Conservation (phyloP, 495 filamentous ascomycete species). For the Parathielavia appendiculata region DNA sequence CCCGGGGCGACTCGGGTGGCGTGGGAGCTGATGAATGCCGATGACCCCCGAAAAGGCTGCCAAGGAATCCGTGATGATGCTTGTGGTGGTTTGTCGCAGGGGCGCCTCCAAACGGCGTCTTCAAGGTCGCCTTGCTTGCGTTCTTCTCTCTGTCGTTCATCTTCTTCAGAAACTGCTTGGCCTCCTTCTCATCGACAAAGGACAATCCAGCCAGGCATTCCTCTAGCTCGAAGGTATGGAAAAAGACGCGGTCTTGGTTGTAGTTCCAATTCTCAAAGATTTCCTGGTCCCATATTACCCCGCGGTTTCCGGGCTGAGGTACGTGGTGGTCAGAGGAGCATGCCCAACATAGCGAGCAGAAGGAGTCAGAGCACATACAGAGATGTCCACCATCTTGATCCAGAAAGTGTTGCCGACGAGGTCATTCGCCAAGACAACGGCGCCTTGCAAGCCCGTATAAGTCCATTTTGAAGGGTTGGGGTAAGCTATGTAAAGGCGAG, state of each 20-base stretch:
- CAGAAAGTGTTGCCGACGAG: constrained; percentile 92
- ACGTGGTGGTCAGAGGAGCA: constrained; percentile 19
- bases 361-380: constrained; percentile 52
- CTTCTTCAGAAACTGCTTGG: constrained; percentile 89
- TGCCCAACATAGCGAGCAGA: background rate
- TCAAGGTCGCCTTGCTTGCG: constrained; percentile 75
- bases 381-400: constrained; percentile 95
- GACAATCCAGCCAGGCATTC: constrained; percentile 83
- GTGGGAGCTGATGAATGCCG: constrained; percentile 58
- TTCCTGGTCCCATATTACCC: constrained; percentile 98
- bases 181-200: constrained; percentile 94
- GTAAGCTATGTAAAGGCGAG: constrained; percentile 88
- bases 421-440: constrained; percentile 89
- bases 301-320: constrained; percentile 64
- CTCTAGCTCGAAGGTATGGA: constrained; percentile 94
- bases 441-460: constrained; percentile 90
- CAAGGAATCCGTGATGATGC: constrained; percentile 49
- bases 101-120: constrained; percentile 67
- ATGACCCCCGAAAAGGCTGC: constrained; percentile 66
- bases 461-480: constrained; percentile 84
- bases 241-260: constrained; percentile 93
- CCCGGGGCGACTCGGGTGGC: constrained; percentile 50
- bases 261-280: constrained; percentile 92
- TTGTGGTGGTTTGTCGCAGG: constrained; percentile 40
- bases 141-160: constrained; percentile 91